phyloP scores from a whole-genome alignment of 2,329 filamentous ascomycete genomes.

The Hypocrella siamensis region DNA sequence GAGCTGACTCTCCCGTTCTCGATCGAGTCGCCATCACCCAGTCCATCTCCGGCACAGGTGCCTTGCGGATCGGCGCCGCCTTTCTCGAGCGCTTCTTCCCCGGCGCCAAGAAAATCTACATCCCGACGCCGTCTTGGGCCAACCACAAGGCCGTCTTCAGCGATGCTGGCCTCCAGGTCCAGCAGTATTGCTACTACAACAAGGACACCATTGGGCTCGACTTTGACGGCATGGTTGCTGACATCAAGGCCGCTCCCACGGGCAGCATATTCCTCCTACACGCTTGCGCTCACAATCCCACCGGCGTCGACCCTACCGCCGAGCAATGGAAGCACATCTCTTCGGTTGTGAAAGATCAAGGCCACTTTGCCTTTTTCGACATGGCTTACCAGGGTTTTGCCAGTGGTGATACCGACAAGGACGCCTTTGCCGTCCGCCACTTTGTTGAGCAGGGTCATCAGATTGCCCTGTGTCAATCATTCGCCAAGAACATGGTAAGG shows the following conservation, averaged over 20 bases:
- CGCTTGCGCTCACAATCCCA: slow-evolving; percentile 96
- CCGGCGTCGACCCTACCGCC: slow-evolving; percentile 81
- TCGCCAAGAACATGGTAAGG: slow-evolving; percentile 95
- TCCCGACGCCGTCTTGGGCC: slow-evolving; percentile 91
- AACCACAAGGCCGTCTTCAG: slow-evolving; percentile 96
- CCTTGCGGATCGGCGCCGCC: slow-evolving; percentile 82
- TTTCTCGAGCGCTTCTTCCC: slow-evolving; percentile 90
- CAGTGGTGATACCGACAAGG: slow-evolving; percentile 77
- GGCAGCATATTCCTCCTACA: slow-evolving; percentile 87
- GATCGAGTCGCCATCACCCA: slow-evolving; percentile 81
- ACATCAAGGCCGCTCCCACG: slow-evolving; percentile 77
- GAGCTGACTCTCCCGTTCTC: slow-evolving; percentile 61
- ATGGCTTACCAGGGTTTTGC: slow-evolving; percentile 99
- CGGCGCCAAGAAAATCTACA: slow-evolving; percentile 86
- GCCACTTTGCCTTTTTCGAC: slow-evolving; percentile 94
- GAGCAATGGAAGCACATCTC: slow-evolving; percentile 91
- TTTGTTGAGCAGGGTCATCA: slow-evolving; percentile 89
- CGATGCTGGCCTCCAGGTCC: slow-evolving; percentile 78
- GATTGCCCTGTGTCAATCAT: slow-evolving; percentile 78
- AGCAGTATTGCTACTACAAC: slow-evolving; percentile 98
- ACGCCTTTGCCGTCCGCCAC: slow-evolving; percentile 85
- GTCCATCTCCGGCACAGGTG: slow-evolving; percentile 95
- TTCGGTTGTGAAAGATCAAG: slow-evolving; percentile 67
- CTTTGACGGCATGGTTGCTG: slow-evolving; percentile 82
- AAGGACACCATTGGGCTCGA: slow-evolving; percentile 96